phyloP scores from a whole-genome alignment of 148 eudicot species.

The Euryodendron excelsum region DNA sequence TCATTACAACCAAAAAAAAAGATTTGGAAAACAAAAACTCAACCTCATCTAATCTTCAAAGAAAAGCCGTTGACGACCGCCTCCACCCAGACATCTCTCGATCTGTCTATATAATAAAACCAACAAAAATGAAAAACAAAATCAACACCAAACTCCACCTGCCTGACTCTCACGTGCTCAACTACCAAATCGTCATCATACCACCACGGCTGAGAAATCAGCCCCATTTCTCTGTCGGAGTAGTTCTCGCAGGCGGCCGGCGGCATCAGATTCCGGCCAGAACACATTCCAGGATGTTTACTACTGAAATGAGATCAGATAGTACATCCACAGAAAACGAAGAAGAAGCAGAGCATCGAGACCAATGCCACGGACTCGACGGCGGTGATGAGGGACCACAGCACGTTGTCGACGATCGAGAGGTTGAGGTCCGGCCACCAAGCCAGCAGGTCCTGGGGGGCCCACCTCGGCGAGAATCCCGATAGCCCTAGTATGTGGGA shows the following conservation, averaged over 20 bases:
- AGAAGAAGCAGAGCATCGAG: slow-evolving; percentile 36
- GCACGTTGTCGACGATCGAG: slow-evolving; percentile 28
- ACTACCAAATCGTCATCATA: slow-evolving; percentile 2
- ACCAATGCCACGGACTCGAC: slow-evolving; percentile 39
- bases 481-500: not conserved
- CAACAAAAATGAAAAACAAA: not conserved
- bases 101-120: too few species aligned
- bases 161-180: not conserved
- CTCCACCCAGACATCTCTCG: too few species aligned
- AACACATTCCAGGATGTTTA: not conserved
- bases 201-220: not conserved
- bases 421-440: slow-evolving; percentile 19
- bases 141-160: not conserved
- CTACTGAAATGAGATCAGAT: slow-evolving; percentile 17
- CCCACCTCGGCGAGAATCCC: slow-evolving; percentile 10
- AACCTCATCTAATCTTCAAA: too few species aligned
- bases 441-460: not conserved
- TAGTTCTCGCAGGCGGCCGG: not conserved
- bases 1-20: too few species aligned
- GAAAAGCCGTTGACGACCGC: too few species aligned
- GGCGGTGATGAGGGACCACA: slow-evolving; percentile 37
- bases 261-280: not conserved
- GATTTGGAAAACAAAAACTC: too few species aligned
- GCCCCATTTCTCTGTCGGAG: not conserved
- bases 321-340: slow-evolving; percentile 44